Conservation (phyloP, 192 early-diverging fungal species). For the Entomortierella chlamydospora region DNA sequence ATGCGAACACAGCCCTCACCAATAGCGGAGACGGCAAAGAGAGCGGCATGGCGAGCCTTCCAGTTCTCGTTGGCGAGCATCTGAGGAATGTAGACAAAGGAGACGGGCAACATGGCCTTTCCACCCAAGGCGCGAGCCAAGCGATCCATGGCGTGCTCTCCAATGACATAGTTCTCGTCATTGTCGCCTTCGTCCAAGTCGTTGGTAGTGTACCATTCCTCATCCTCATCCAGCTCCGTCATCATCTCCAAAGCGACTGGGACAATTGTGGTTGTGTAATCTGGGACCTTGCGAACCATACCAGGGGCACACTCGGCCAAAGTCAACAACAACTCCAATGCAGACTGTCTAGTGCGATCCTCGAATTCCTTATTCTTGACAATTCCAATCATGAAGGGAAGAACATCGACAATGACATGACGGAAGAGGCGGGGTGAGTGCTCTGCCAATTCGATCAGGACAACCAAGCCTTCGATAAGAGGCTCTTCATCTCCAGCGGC, state of each 20-base stretch:
- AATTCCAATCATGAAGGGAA: constrained; percentile 81
- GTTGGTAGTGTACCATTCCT: constrained; percentile 91
- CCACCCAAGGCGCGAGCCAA: constrained; percentile 89
- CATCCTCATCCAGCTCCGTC: constrained; percentile 89
- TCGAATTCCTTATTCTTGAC: constrained; percentile 87
- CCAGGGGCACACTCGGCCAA: constrained; percentile 88
- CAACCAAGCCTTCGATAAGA: constrained; percentile 77
- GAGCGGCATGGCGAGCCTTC: constrained; percentile 90
- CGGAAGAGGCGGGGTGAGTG: constrained; percentile 86
- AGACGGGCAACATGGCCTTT: constrained; percentile 86
- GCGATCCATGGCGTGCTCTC: constrained; percentile 97
- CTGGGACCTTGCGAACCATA: constrained; percentile 90
- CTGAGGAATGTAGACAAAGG: constrained; percentile 89
- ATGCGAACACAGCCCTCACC: constrained; percentile 96
- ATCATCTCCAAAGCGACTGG: constrained; percentile 96
- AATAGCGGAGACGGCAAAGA: constrained; percentile 96
- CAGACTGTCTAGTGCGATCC: constrained; percentile 86
- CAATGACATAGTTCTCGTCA: constrained; percentile 90
- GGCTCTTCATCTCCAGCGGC: constrained; percentile 76
- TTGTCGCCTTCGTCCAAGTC: constrained; percentile 91
- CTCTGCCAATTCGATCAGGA: constrained; percentile 91
- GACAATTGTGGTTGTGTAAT: constrained; percentile 82
- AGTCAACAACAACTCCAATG: constrained; percentile 92
- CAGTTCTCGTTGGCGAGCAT: constrained; percentile 89
- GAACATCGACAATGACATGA: constrained; percentile 75